Evolutionary conservation across 495 filamentous ascomycete species (phyloP).

Genomic region (Lophium mytilinum): DNA sequence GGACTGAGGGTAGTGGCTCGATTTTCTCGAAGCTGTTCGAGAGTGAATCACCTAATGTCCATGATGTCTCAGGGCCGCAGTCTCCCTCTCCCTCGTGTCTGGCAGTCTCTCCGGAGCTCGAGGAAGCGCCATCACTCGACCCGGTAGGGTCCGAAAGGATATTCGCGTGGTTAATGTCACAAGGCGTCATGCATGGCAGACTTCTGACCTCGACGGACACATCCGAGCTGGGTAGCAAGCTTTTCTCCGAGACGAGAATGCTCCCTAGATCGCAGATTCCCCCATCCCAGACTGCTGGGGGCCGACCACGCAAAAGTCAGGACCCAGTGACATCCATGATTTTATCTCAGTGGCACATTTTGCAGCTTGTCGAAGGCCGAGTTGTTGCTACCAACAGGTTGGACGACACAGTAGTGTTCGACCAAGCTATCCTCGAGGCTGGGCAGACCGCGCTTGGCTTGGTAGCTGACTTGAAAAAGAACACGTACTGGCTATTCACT

Average conservation of each 20-base stretch:
- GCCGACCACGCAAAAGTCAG: constrained; percentile 54
- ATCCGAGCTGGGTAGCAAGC: constrained; percentile 51
- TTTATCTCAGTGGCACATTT: constrained; percentile 84
- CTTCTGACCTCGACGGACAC: constrained; percentile 42
- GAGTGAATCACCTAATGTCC: constrained; percentile 61
- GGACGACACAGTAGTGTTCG: constrained; percentile 73
- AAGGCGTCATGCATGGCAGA: constrained; percentile 82
- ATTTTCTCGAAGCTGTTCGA: constrained; percentile 87
- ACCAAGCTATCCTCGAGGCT: constrained; percentile 76
- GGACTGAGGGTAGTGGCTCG: constrained; percentile 70
- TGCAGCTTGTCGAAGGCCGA: constrained; percentile 73
- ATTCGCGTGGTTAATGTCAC: constrained; percentile 83
- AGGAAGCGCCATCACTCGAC: constrained; percentile 41
- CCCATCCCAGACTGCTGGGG: constrained; percentile 52
- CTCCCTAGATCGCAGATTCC: constrained; percentile 64
- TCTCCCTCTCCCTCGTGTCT: constrained; percentile 53
- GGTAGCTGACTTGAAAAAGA: constrained; percentile 80
- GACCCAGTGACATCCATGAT: constrained; percentile 73
- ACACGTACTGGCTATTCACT: constrained; percentile 95
- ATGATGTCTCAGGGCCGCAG: constrained; percentile 55
- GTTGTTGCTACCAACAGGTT: constrained; percentile 79
- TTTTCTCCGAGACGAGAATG: constrained; percentile 66
- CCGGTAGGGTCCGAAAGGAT: constrained; percentile 50
- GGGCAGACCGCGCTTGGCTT: constrained; percentile 72
- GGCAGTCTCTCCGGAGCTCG: constrained; percentile 64